phyloP scores from a whole-genome alignment of 2,329 filamentous ascomycete species.

The Talaromyces albobiverticillius region DNA sequence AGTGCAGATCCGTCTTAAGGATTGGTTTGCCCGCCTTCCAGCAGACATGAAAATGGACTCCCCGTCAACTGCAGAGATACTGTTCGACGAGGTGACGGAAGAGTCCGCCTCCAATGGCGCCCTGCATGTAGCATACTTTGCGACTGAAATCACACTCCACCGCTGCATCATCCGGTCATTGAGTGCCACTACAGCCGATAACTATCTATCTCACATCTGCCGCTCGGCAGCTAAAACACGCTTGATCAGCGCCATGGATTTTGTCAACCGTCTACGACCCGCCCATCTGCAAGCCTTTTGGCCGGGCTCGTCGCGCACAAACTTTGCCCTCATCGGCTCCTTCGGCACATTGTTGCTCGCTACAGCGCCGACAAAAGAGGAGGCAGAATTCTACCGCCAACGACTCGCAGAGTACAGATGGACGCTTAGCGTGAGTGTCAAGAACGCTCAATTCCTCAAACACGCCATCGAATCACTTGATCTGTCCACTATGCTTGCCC shows the following conservation, averaged over 20 bases:
- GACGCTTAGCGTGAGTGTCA: slow-evolving; percentile 84
- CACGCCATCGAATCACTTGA: slow-evolving; percentile 79
- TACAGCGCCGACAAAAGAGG: slow-evolving; percentile 80
- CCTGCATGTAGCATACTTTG: slow-evolving; percentile 88
- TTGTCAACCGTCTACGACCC: slow-evolving; percentile 86
- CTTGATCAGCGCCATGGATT: slow-evolving; percentile 94
- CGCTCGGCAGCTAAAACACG: slow-evolving; percentile 91
- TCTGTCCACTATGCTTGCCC: slow-evolving; percentile 66
- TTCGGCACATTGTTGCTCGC: slow-evolving; percentile 90
- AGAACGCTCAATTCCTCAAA: slow-evolving; percentile 55
- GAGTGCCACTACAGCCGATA: slow-evolving; percentile 57
- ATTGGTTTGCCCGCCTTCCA: slow-evolving; percentile 53
- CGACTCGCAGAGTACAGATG: slow-evolving; percentile 87
- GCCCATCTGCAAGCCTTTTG: slow-evolving; percentile 87
- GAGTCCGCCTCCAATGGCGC: slow-evolving; percentile 57
- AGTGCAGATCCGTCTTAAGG: slow-evolving; percentile 51
- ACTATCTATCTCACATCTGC: slow-evolving; percentile 87
- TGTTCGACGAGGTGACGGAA: slow-evolving; percentile 35
- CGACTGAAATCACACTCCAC: slow-evolving; percentile 89
- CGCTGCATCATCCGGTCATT: slow-evolving; percentile 85
- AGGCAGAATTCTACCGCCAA: slow-evolving; percentile 87
- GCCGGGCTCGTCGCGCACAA: slow-evolving; percentile 55
- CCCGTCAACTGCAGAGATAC: slow-evolving; percentile 2
- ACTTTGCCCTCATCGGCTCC: slow-evolving; percentile 91
- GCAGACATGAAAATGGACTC: slow-evolving; percentile 48